A percentile compares a stretch with the other conserved stretches of the same genome.
Conservation (phyloP, 306 rosid genomes). For the Dicorynia guianensis region DNA sequence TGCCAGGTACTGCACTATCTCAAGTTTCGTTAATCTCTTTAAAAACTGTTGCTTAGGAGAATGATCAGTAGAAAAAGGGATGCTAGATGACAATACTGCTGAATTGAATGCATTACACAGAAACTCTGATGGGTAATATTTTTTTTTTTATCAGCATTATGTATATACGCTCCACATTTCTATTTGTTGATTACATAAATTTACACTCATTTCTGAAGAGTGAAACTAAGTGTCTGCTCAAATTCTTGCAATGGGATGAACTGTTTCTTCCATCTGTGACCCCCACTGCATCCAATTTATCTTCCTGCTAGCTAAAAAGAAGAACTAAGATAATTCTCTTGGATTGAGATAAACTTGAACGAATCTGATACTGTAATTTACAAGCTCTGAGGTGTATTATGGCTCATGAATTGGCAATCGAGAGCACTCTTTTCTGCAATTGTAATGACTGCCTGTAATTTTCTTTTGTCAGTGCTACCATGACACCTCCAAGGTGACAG, state of each 20-base stretch:
- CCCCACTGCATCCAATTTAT: no score
- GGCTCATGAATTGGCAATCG: constrained; percentile 30
- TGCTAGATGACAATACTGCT: background rate
- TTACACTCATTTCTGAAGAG: no score
- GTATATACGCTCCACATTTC: no score
- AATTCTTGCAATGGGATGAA: no score
- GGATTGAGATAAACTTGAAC: constrained; percentile 26
- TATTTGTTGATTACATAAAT: no score
- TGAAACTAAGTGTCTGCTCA: no score
- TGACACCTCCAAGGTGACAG: constrained; percentile 86
- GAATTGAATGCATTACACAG: background rate
- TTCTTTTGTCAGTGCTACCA: constrained; percentile 82
- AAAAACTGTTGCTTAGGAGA: constrained; percentile 20
- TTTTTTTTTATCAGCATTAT: no score
- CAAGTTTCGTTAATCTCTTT: background rate
- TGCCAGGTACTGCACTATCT: constrained; percentile 70
- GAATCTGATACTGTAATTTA: constrained; percentile 2
- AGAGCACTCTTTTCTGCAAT: constrained; percentile 14
- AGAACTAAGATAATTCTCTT: background rate
- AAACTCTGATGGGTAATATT: background rate
- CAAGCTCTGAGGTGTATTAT: constrained; percentile 21
- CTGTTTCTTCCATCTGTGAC: no score
- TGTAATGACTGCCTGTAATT: constrained; percentile 31
- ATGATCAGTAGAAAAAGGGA: constrained; percentile 11
- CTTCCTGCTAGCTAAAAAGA: no score